These are phyloP conservation scores for Lotus japonicus DNA, from an alignment of 306 rosid genomes.

Conservation along the genomic window DNA sequence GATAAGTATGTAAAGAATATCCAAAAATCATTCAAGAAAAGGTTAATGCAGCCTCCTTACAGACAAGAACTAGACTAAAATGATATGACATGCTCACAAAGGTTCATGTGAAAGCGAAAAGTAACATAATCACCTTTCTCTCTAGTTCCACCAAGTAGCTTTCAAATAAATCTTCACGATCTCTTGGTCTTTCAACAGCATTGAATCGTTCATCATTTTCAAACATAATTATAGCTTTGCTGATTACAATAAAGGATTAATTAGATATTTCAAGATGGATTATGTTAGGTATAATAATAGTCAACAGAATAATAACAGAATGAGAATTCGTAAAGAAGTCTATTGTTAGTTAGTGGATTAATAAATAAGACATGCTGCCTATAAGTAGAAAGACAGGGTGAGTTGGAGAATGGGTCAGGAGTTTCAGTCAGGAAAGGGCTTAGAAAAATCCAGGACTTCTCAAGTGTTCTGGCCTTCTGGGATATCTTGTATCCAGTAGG, in stretches of 20 bases:
- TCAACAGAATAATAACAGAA: no score
- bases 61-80: slow-evolving; percentile 19
- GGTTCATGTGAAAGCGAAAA: not conserved
- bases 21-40: slow-evolving; percentile 2
- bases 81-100: not conserved
- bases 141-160: slow-evolving; percentile 96
- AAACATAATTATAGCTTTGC: slow-evolving; percentile 87
- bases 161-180: slow-evolving; percentile 91
- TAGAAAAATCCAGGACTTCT: no score
- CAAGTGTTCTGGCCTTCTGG: no score
- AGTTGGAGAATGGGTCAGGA: no score
- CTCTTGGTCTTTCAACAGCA: slow-evolving; percentile 85
- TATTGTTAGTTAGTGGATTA: no score
- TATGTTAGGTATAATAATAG: no score
- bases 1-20: not conserved
- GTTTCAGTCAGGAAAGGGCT: no score
- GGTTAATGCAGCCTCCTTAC: not conserved
- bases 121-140: slow-evolving; percentile 65
- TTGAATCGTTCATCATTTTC: slow-evolving; percentile 91
- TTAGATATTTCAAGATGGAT: slow-evolving; percentile 25
- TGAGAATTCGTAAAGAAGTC: no score
- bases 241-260: slow-evolving; percentile 38
- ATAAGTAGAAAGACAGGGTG: no score
- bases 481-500: no score
- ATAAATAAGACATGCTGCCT: no score